phyloP scores from a whole-genome alignment of 495 filamentous ascomycete species.

The Astrothelium subdiscretum region DNA sequence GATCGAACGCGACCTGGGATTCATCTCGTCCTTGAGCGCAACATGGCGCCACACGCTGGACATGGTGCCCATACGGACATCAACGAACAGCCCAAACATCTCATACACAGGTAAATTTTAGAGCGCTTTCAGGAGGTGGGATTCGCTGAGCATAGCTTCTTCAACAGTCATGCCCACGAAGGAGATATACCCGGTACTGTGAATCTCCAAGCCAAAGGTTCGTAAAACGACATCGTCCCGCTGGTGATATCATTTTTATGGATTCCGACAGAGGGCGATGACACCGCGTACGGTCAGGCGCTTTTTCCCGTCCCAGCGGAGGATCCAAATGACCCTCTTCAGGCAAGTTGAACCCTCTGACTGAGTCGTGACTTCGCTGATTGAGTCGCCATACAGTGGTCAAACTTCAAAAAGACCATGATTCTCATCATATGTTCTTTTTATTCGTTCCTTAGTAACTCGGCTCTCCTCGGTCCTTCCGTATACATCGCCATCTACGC shows the following conservation, averaged over 20 bases:
- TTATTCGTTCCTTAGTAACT: slow-evolving; percentile 53
- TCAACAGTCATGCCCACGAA: slow-evolving; percentile 44
- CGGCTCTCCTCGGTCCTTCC: slow-evolving; percentile 44
- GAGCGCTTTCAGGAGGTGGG: not conserved
- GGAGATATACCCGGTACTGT: slow-evolving; percentile 47
- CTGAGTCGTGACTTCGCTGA: not conserved
- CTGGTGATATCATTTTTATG: slow-evolving; percentile 14
- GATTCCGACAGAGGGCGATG: slow-evolving; percentile 42
- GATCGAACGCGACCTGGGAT: not conserved
- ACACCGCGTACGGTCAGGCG: slow-evolving; percentile 49
- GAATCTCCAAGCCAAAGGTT: slow-evolving; percentile 32
- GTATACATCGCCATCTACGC: slow-evolving; percentile 50
- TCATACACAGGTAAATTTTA: slow-evolving; percentile 7
- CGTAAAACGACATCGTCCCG: not conserved
- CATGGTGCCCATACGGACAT: not conserved
- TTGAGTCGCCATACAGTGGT: slow-evolving; percentile 34
- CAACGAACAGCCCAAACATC: slow-evolving; percentile 1
- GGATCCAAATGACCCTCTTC: slow-evolving; percentile 54
- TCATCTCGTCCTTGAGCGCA: not conserved
- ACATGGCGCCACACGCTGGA: not conserved
- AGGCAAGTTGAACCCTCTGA: slow-evolving; percentile 22
- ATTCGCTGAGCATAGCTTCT: not conserved
- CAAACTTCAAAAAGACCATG: slow-evolving; percentile 45
- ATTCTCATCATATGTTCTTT: slow-evolving; percentile 47
- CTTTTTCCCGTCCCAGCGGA: slow-evolving; percentile 51